Percentiles rank a stretch among this genome's conserved stretches.
These are phyloP conservation scores for Linderniella brevidens DNA, from an alignment of 257 asterid genomes.

Conservation along the genomic window DNA sequence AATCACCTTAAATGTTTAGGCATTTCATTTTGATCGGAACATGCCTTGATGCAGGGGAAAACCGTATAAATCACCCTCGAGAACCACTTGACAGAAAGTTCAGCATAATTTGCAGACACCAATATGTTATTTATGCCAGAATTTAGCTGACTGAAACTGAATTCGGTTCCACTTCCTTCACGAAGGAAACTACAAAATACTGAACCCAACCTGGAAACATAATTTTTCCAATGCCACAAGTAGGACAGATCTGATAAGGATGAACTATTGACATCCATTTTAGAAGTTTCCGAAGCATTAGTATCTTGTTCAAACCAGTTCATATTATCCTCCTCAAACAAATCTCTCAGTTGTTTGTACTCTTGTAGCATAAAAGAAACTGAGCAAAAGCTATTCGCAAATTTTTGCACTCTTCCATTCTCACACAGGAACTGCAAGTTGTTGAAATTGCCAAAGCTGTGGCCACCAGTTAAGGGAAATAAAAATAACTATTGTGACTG, in stretches of 20 bases:
- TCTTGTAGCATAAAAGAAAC: constrained; percentile 85
- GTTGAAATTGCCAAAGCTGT: constrained; percentile 83
- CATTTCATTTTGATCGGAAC: constrained; percentile 60
- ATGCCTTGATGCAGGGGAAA: constrained; percentile 91
- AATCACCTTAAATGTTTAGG: constrained; percentile 73
- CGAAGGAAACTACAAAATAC: constrained; percentile 63
- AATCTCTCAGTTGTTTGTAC: constrained; percentile 21
- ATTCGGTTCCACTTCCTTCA: constrained; percentile 37
- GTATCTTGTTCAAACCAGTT: constrained; percentile 21
- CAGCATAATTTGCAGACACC: constrained; percentile 63
- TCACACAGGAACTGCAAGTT: constrained; percentile 92
- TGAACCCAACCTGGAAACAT: constrained; percentile 58
- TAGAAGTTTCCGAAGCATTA: constrained; percentile 19
- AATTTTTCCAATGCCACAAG: constrained; percentile 47
- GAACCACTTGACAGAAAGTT: constrained; percentile 91
- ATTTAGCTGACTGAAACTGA: constrained; percentile 22
- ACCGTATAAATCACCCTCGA: constrained; percentile 72
- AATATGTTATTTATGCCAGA: constrained; percentile 34
- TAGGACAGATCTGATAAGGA: constrained; percentile 19
- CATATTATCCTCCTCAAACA: constrained; percentile 15
- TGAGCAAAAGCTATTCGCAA: constrained; percentile 97
- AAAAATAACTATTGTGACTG: background rate
- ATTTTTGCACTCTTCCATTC: constrained; percentile 91
- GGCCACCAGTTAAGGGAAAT: constrained; percentile 38
- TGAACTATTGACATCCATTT: constrained; percentile 20